Conservation (phyloP, 1,284 basidiomycete species). For the Pterulicium gracile region DNA sequence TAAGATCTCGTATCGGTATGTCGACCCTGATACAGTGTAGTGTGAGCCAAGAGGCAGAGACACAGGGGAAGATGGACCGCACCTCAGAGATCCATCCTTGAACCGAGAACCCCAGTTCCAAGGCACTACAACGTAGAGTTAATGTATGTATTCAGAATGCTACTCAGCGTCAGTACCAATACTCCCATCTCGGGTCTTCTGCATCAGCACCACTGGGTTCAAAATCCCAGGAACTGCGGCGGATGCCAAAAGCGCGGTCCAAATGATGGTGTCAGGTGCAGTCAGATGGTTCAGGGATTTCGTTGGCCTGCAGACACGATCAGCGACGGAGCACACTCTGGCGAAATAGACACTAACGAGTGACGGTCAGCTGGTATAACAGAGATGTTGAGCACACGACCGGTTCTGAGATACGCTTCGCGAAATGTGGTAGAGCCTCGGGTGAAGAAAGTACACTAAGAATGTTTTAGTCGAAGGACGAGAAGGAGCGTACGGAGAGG, state of each 20-base stretch:
- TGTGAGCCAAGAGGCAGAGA: background rate
- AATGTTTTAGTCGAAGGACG: conserved; percentile 5
- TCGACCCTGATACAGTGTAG: conserved; percentile 53
- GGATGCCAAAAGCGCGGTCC: conserved; percentile 70
- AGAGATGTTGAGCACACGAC: conserved; percentile 88
- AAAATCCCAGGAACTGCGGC: conserved; percentile 81
- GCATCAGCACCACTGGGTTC: conserved; percentile 87
- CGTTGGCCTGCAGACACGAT: conserved; percentile 54
- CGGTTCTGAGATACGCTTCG: conserved; percentile 91
- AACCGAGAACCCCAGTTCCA: conserved; percentile 94
- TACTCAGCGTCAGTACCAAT: conserved; percentile 32
- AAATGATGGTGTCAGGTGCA: conserved; percentile 80
- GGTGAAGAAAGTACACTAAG: conserved; percentile 74
- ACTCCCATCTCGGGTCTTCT: conserved; percentile 77
- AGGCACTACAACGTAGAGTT: conserved; percentile 32
- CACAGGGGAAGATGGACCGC: conserved; percentile 8
- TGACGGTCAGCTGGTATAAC: conserved; percentile 94
- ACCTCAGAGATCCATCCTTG: conserved; percentile 85
- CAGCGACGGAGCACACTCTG: conserved; percentile 6
- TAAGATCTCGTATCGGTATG: conserved; percentile 87
- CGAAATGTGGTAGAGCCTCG: conserved; percentile 91
- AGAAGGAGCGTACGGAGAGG: background rate
- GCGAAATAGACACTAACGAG: conserved; percentile 42
- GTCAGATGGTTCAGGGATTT: conserved; percentile 95
- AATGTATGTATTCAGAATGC: background rate